Evolutionary conservation across 169 alveolate genomes (phyloP), one percentile per base, ranked within the genome.

Genomic region (Eimeria praecox): DNA sequence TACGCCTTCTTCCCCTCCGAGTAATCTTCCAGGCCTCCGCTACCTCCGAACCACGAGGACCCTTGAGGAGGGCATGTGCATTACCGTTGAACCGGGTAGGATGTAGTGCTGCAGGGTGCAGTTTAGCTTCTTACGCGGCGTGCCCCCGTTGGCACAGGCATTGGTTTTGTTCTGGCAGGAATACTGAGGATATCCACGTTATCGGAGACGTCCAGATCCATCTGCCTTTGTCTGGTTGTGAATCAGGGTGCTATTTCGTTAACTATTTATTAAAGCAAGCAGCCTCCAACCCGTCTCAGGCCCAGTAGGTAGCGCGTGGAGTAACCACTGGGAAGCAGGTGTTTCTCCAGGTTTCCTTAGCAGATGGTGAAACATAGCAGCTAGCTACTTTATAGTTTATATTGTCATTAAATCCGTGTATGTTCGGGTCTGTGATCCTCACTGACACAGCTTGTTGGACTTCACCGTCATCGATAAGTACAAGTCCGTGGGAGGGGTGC

Each of bases 61-160:
- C 49, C 94, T 98, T 66, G 98, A 98, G 80, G 97, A 95, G 44
- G 97, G 97, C 69, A 97, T 97, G 97, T 95, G 97, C 27, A 97
- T 98, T 66, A 97, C 99, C 30, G 98, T 97, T 77, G 99, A 98
- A 94, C 99, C 99, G 73, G 99, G 99, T 77, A 5, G 30, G 56
- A 4, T 38, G 46, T 54, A 22, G 66, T 30, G 27, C 44, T 46
- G 59, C 46, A 12, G 56, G 82, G 14, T 56, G 49, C 40, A 59
- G 56, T 24, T 62, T n/a, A 27, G 62, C 56, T 56, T 35, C 38
- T 8, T 56, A 1, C 10, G 93, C 30, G 46, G 24, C 8, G 59
- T 49, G 91, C 30, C 49, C 46, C 14, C 49, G 49, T 24, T 30
- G 62, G 27, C 30, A 42, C 24, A 44, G 14, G 8, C 87, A 77